These are phyloP conservation scores for Kluyveromyces nonfermentans DNA, from an alignment of 805 yeast species.

Conservation along the genomic window DNA sequence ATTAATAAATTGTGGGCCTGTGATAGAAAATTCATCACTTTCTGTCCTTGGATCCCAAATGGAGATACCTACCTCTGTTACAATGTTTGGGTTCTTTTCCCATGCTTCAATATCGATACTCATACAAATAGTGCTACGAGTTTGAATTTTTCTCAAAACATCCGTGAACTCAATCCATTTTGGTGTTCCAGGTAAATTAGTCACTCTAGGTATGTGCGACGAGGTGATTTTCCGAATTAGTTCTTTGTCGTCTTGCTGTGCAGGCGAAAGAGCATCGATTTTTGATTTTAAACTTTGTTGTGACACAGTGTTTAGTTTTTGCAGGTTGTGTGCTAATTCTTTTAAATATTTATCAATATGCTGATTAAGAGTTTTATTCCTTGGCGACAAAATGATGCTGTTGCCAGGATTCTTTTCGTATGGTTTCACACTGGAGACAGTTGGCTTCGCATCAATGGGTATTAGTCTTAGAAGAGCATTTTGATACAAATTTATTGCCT, in stretches of 20 bases:
- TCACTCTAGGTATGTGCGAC: background rate
- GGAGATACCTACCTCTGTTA: conserved; percentile 52
- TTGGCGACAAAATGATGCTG: background rate
- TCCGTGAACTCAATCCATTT: background rate
- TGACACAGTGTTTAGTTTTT: background rate
- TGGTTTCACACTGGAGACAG: background rate
- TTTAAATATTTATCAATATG: conserved; percentile 1
- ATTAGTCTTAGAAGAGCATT: background rate
- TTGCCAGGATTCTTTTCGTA: background rate
- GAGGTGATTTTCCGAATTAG: background rate
- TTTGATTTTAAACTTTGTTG: background rate
- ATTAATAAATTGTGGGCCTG: conserved; percentile 34
- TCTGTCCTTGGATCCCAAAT: conserved; percentile 41
- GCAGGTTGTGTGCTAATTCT: background rate
- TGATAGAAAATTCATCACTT: conserved; percentile 28
- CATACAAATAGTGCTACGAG: conserved; percentile 27
- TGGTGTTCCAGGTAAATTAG: background rate
- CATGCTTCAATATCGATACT: conserved; percentile 50
- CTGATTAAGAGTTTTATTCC: background rate
- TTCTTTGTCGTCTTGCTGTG: background rate
- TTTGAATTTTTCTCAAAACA: background rate
- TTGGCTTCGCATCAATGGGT: background rate
- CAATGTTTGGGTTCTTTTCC: conserved; percentile 33
- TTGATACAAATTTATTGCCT: background rate
- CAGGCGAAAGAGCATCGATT: background rate